Evolutionary conservation across 768 basidiomycete species (phyloP).

Genomic region (Cystofilobasidium macerans): DNA sequence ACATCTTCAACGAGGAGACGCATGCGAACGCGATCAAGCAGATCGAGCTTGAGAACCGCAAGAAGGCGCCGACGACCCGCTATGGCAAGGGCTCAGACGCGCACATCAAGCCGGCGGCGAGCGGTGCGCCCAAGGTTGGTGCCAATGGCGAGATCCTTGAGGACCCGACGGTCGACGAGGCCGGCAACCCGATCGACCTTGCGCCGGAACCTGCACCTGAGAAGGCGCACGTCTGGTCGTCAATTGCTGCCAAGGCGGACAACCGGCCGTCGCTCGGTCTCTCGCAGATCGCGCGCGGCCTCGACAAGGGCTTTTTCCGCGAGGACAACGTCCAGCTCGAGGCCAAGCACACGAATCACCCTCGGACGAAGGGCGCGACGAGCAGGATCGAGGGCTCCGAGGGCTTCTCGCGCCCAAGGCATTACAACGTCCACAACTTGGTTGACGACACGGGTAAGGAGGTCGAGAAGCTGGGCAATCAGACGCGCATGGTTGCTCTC

Average conservation of each 20-base stretch:
- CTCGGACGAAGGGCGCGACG: conserved; percentile 51
- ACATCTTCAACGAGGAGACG: conserved; percentile 63
- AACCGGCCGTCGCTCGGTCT: conserved; percentile 41
- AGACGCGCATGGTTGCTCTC: conserved; percentile 43
- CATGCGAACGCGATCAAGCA: conserved; percentile 50
- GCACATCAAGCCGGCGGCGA: conserved; percentile 46
- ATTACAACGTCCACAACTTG: conserved; percentile 74
- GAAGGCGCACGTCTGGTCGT: conserved; percentile 26
- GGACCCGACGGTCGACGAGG: conserved; percentile 34
- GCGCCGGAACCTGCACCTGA: conserved; percentile 26
- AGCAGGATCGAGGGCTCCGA: conserved; percentile 47
- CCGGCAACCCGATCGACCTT: conserved; percentile 25
- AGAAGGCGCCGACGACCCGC: conserved; percentile 74
- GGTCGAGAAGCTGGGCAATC: conserved; percentile 38
- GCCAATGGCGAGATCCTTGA: conserved; percentile 32
- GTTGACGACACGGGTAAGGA: conserved; percentile 69
- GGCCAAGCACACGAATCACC: conserved; percentile 41
- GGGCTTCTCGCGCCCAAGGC: conserved; percentile 50
- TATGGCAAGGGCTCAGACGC: conserved; percentile 78
- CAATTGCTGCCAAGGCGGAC: conserved; percentile 27
- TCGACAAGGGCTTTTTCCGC: conserved; percentile 78
- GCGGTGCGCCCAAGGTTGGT: neutral
- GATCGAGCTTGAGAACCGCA: conserved; percentile 55
- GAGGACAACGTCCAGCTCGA: conserved; percentile 39
- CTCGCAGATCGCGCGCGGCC: conserved; percentile 44